These are phyloP conservation scores for Lupinus albus DNA, from an alignment of 306 rosid genomes.

Conservation along the genomic window DNA sequence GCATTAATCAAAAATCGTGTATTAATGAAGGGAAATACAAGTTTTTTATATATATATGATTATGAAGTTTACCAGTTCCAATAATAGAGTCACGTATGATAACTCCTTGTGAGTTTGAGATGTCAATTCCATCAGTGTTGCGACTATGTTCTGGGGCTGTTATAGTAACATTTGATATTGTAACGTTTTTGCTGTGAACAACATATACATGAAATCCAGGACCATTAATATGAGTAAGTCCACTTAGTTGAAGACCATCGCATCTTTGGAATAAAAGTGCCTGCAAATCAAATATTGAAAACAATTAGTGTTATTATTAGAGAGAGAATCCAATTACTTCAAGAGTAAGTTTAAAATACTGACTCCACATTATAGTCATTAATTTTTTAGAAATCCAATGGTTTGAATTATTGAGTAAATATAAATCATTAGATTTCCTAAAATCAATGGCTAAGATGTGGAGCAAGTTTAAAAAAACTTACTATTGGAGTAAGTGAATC, in stretches of 20 bases:
- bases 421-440: no score
- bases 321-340: no score
- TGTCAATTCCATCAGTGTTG: slow-evolving; percentile 45
- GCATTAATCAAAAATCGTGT: neutral
- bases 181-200: slow-evolving; percentile 25
- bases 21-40: neutral
- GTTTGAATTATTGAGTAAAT: no score
- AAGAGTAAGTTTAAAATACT: no score
- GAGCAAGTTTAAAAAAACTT: no score
- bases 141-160: neutral
- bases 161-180: slow-evolving; percentile 12
- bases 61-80: neutral
- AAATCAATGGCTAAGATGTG: no score
- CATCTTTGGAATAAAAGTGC: slow-evolving; percentile 36
- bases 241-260: slow-evolving; percentile 36
- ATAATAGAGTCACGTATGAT: slow-evolving; percentile 23
- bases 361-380: no score
- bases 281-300: neutral
- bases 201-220: slow-evolving; percentile 32
- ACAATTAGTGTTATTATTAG: no score
- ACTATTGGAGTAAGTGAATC: no score
- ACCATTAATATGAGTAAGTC: slow-evolving; percentile 39
- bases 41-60: neutral
- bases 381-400: no score
- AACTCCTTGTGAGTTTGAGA: slow-evolving; percentile 12